phyloP scores from a whole-genome alignment of 768 basidiomycete species.

The Cantharellus anzutake region DNA sequence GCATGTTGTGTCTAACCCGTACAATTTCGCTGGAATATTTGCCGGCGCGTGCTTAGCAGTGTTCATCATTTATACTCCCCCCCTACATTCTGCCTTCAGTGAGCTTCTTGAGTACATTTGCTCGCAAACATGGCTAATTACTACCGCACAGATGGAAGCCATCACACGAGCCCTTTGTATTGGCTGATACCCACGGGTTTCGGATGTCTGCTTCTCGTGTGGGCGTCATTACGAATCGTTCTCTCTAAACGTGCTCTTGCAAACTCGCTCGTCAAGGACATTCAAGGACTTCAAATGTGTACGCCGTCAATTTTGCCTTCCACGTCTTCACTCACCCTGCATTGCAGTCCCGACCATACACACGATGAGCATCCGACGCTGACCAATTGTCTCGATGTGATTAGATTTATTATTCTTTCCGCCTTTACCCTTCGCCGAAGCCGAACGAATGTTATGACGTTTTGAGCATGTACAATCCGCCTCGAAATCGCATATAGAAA shows the following conservation, averaged over 20 bases:
- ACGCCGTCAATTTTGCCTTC: conserved; percentile 25
- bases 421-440: no score
- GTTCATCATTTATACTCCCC: conserved; percentile 51
- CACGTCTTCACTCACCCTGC: conserved; percentile 10
- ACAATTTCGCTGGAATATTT: conserved; percentile 44
- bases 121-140: no score
- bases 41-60: conserved; percentile 43
- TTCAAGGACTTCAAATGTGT: conserved; percentile 45
- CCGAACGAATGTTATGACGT: no score
- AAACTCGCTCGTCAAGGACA: conserved; percentile 38
- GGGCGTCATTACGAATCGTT: conserved; percentile 40
- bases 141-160: conserved; percentile 20
- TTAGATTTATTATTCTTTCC: no score
- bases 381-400: not conserved
- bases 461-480: no score
- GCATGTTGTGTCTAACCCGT: conserved; percentile 34
- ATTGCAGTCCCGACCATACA: conserved; percentile 25
- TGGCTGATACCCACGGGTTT: conserved; percentile 50
- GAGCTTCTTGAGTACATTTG: not conserved
- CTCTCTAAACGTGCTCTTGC: conserved; percentile 36
- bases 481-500: no score
- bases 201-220: conserved; percentile 33
- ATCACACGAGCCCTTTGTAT: conserved; percentile 39
- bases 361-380: conserved; percentile 14
- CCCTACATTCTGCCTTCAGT: conserved; percentile 48